phyloP scores from a whole-genome alignment of 2,329 filamentous ascomycete genomes.

The Ophiobolus disseminans region DNA sequence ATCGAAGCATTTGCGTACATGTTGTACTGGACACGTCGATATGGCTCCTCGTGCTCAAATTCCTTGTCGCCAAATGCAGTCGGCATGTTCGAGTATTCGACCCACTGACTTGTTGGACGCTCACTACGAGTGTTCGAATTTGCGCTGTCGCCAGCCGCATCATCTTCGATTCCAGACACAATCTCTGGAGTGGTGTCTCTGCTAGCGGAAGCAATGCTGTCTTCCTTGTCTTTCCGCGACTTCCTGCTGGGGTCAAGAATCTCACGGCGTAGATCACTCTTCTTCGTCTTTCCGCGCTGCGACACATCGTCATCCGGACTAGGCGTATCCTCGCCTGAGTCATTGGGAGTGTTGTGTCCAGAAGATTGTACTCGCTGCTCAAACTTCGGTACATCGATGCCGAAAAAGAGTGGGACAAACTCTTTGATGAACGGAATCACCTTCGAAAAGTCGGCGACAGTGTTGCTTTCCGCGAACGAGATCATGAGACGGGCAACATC shows the following conservation, averaged over 20 bases:
- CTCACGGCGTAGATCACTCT: slow-evolving; percentile 75
- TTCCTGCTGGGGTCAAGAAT: slow-evolving; percentile 83
- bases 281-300: slow-evolving; percentile 70
- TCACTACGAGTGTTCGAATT: slow-evolving; percentile 65
- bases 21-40: slow-evolving; percentile 81
- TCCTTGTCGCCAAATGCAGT: slow-evolving; percentile 66
- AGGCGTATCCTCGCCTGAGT: slow-evolving; percentile 66
- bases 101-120: slow-evolving; percentile 70
- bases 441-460: slow-evolving; percentile 52
- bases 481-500: slow-evolving; percentile 57
- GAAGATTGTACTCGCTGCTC: slow-evolving; percentile 68
- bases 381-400: slow-evolving; percentile 61
- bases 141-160: slow-evolving; percentile 69
- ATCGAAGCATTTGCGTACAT: slow-evolving; percentile 91
- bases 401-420: slow-evolving; percentile 60
- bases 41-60: slow-evolving; percentile 79
- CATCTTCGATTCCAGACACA: slow-evolving; percentile 78
- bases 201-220: slow-evolving; percentile 77
- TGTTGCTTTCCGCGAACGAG: slow-evolving; percentile 52
- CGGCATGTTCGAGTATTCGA: slow-evolving; percentile 62
- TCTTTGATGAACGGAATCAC: slow-evolving; percentile 58
- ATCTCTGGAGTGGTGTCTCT: slow-evolving; percentile 89
- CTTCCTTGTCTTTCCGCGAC: slow-evolving; percentile 77
- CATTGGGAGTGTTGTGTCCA: slow-evolving; percentile 48
- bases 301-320: slow-evolving; percentile 75